Base-by-base conservation (phyloP, 371 early-diverging fungal species). In the Lichtheimia corymbifera region DNA sequence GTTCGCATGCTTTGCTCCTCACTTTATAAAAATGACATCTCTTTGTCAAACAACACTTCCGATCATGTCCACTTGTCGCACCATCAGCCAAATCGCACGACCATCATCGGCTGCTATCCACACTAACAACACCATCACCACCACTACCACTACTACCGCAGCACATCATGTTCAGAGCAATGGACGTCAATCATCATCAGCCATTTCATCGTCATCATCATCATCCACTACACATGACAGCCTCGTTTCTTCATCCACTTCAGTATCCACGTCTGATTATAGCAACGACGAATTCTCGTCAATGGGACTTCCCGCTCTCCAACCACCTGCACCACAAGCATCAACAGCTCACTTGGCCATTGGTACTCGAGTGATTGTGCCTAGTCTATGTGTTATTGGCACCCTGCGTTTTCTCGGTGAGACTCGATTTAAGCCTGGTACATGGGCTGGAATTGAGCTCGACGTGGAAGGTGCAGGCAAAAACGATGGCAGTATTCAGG, bases 401-500 rank as follows among this genome's bases (percentile, higher is more conserved):
- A 83, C 80, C 13, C 67, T 91, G 17, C 80, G 84, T 25, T 91
- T 74, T 59, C 47, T 89, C 17, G 92, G 92, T 6, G 80, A 83
- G 3, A 82, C 84, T 7, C 71, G 82, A 41, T 82, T 84, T 52
- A 89, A 88, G 64, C 79, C 79, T 30, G 94, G 94, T 12, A 60
- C 79, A 5, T 93, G 93, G 93, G 89, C 89, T 12, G 94, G 94
- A 14, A 83, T 93, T 47, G 90, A 90, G 66, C 76, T 93, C 5
- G 92, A 92, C 57, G 58, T 72, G 18, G 71, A 66, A n/a, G 91
- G 89, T 22, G 75, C 82, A 18, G 94, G 94, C 43, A 93, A 93
- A 67, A 93, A 93, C 70, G 85, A 91, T 62, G 93, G 94, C n/a
- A 75, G 77, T 45, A 84, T 89, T 60, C 77, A 79, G 54, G 93